Evolutionary conservation across 257 asterid species (phyloP).

Genomic region (Perilla frutescens): DNA sequence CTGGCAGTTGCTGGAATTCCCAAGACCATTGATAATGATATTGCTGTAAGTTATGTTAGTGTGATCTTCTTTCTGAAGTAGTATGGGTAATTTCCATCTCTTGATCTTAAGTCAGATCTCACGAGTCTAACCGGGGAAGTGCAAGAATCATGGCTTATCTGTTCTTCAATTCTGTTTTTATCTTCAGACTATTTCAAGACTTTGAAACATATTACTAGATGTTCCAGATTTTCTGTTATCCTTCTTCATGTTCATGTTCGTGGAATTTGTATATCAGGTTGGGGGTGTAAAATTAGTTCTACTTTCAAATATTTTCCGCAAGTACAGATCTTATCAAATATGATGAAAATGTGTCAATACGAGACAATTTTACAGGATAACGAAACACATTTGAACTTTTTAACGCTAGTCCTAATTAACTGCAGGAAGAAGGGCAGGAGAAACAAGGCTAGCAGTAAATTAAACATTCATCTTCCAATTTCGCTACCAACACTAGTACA

Average conservation of each 20-base stretch:
- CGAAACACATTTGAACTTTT: no score
- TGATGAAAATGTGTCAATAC: no score
- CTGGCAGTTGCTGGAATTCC: conserved; percentile 97
- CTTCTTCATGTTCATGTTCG: conserved; percentile 13
- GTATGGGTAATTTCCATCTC: conserved; percentile 7
- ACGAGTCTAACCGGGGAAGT: not conserved
- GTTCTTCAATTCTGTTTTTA: conserved; percentile 7
- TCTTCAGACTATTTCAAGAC: not conserved
- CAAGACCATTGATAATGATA: conserved; percentile 96
- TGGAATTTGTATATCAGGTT: not conserved
- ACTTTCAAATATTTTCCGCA: conserved; percentile 19
- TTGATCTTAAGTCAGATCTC: conserved; percentile 26
- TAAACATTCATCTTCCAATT: no score
- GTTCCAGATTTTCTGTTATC: not conserved
- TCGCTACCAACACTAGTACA: no score
- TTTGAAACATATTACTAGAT: conserved; percentile 21
- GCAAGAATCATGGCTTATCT: conserved; percentile 8
- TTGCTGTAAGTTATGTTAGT: conserved; percentile 55
- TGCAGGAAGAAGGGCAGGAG: no score
- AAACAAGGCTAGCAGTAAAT: no score
- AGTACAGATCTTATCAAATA: no score
- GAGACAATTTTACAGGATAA: no score
- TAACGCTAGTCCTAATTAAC: no score
- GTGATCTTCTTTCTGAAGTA: conserved; percentile 21
- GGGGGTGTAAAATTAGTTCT: not conserved